Conservation (phyloP, 2,329 filamentous ascomycete species). For the Fusarium concolor region DNA sequence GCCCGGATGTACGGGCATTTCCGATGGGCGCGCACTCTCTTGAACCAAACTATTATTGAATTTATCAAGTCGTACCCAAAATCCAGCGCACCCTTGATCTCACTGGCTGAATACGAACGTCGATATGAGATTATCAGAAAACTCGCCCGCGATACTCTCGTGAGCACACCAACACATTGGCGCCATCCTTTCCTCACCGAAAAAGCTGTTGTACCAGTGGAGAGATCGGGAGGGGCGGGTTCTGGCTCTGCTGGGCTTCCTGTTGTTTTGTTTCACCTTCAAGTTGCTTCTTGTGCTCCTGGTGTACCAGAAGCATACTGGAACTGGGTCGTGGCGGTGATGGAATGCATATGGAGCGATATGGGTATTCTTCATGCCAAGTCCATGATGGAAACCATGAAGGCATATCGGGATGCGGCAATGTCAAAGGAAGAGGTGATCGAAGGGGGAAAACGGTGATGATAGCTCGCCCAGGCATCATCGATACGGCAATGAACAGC, state of each 20-base stretch:
- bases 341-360: conserved; percentile 62
- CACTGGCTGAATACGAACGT: conserved; percentile 46
- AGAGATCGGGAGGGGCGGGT: conserved; percentile 54
- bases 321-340: conserved; percentile 58
- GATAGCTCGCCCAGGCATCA: neutral
- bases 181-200: conserved; percentile 60
- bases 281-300: conserved; percentile 60
- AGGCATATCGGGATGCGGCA: conserved; percentile 36
- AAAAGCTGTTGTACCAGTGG: conserved; percentile 51
- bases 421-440: conserved; percentile 21
- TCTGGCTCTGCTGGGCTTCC: conserved; percentile 62
- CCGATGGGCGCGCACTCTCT: conserved; percentile 67
- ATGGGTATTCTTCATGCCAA: conserved; percentile 65
- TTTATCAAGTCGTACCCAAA: conserved; percentile 53
- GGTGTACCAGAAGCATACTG: conserved; percentile 57
- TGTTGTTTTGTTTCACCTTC: conserved; percentile 61
- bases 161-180: conserved; percentile 63
- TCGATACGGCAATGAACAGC: neutral
- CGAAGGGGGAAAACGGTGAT: conserved; percentile 6
- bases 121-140: conserved; percentile 52
- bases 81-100: conserved; percentile 51
- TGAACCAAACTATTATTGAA: conserved; percentile 62
- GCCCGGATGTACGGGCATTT: conserved; percentile 70
- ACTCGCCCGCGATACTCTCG: conserved; percentile 58
- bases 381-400: conserved; percentile 57